These are phyloP conservation scores for Tephrocybe sp. DNA, from an alignment of 768 basidiomycete genomes.

Conservation along the genomic window DNA sequence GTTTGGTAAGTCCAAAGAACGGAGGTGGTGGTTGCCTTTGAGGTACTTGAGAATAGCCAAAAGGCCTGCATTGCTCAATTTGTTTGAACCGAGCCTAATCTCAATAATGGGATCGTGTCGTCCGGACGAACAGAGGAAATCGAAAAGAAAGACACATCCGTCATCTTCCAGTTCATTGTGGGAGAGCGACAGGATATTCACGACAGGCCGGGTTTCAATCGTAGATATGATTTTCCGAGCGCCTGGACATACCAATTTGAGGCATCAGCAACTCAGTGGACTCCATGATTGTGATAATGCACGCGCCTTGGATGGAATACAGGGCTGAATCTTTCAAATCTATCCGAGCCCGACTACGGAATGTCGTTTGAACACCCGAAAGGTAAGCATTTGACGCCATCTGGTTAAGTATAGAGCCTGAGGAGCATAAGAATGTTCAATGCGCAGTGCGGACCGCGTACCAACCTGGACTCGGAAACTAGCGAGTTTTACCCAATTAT, in stretches of 20 bases:
- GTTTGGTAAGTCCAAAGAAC: slow-evolving; percentile 55
- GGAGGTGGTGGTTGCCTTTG: slow-evolving; percentile 42
- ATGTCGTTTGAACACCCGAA: not conserved
- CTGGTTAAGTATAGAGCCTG: no score
- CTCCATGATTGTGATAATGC: no score
- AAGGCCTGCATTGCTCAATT: slow-evolving; percentile 55
- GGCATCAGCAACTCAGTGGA: no score
- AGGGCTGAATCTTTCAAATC: slow-evolving; percentile 29
- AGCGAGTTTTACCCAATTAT: no score
- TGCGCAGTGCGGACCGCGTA: no score
- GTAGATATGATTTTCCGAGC: slow-evolving; percentile 47
- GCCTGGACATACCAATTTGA: slow-evolving; percentile 36
- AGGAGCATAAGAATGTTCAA: no score
- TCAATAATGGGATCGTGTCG: slow-evolving; percentile 46
- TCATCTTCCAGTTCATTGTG: slow-evolving; percentile 58
- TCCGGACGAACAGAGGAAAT: slow-evolving; percentile 53
- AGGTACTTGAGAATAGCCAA: slow-evolving; percentile 54
- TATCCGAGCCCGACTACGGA: slow-evolving; percentile 19
- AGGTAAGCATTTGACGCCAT: no score
- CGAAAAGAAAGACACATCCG: slow-evolving; percentile 55
- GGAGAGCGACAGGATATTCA: slow-evolving; percentile 55
- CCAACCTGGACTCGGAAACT: no score
- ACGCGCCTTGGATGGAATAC: slow-evolving; percentile 24
- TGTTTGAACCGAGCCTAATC: slow-evolving; percentile 58
- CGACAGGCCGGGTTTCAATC: slow-evolving; percentile 44